A percentile compares a stretch with the other conserved stretches of the same genome.
Evolutionary conservation across 2,329 filamentous ascomycete species (phyloP).

Genomic region (Nigrospora sphaerica): DNA sequence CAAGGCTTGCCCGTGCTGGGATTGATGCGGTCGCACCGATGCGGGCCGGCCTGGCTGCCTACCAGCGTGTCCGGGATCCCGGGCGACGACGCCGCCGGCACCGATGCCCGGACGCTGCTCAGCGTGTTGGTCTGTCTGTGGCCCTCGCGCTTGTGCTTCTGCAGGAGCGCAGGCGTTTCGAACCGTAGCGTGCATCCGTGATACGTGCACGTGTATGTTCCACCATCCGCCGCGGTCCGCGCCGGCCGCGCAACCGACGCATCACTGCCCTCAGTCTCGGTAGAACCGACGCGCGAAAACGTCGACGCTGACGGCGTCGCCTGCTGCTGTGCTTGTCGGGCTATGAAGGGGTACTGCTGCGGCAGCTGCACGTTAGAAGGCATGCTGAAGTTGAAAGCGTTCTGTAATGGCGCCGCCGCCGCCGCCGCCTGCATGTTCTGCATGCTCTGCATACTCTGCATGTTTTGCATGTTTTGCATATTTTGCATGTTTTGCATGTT

Average conservation of each 20-base stretch:
- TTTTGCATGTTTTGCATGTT: conserved; percentile 8
- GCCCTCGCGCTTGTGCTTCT: conserved; percentile 92
- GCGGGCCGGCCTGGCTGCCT: conserved; percentile 87
- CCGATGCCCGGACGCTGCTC: conserved; percentile 25
- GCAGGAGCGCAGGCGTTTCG: conserved; percentile 75
- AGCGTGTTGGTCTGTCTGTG: conserved; percentile 67
- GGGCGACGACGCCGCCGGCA: conserved; percentile 16
- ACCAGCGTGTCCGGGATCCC: conserved; percentile 48
- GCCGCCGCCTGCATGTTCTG: conserved; percentile 11
- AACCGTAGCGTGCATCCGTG: conserved; percentile 86
- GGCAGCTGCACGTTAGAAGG: conserved; percentile 32
- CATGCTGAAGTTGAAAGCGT: conserved; percentile 26
- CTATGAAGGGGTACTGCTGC: conserved; percentile 43
- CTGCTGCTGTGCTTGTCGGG: conserved; percentile 17
- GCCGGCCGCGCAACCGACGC: conserved; percentile 38
- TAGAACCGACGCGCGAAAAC: conserved; percentile 32
- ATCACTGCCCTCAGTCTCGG: conserved; percentile 31
- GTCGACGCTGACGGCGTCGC: conserved; percentile 31
- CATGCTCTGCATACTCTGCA: conserved; percentile 9
- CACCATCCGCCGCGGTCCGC: conserved; percentile 65
- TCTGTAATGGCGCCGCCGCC: conserved; percentile 18
- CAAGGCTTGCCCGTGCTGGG: conserved; percentile 92
- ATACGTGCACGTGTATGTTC: conserved; percentile 94
- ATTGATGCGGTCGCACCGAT: conserved; percentile 88
- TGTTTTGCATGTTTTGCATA: conserved; percentile 6